Evolutionary conservation across 257 asterid species (phyloP), one percentile per base, ranked within the genome.

Genomic region (Capsicum chinense): DNA sequence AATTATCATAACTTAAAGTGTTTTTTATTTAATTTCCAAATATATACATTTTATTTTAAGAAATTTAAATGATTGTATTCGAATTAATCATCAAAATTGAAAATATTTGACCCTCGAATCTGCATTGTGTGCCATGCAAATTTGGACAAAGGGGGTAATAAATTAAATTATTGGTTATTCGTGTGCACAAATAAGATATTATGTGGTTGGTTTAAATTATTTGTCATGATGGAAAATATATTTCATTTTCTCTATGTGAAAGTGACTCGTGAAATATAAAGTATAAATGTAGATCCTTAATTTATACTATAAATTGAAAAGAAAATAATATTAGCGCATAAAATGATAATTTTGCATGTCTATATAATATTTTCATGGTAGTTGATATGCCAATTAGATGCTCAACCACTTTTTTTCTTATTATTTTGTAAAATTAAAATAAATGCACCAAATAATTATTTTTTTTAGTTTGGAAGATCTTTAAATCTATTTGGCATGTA

Each of bases 371-470:
- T 26, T 26, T 14, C 44, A 54, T 54, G 81, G 81, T 76, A 76
- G 81, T 76, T 76, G 81, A 76, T 76, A 54, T 76, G 48, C 64
- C 81, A 52, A 76, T 76, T 76, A 26, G 81, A 76, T 50, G 64
- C 5, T 76, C 81, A 76, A 76, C 64, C 64, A 76, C 64, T 57
- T 7, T 54, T 76, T 26, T 5, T 2, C 21, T 76, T 52, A 48
- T 52, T 13, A 76, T 4, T 76, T 76, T 42, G 33, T 26, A 26
- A 26, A 26, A 26, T 26, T 7, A 76, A 76, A 47, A 13, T 52
- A 76, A 54, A 52, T 26, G 60, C 7, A 3, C 13, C 44, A n/a
- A 19, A 71, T 44, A 71, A 19, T 39, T 16, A 16, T 42, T 4
- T 9, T 42, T 70, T 42, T 70, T 8, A 3, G 0, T 70, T 8